Percentiles rank a stretch among this genome's conserved stretches.
These are phyloP conservation scores for Cadophora sp. DNA, from an alignment of 2,329 filamentous ascomycete genomes.

Conservation along the genomic window DNA sequence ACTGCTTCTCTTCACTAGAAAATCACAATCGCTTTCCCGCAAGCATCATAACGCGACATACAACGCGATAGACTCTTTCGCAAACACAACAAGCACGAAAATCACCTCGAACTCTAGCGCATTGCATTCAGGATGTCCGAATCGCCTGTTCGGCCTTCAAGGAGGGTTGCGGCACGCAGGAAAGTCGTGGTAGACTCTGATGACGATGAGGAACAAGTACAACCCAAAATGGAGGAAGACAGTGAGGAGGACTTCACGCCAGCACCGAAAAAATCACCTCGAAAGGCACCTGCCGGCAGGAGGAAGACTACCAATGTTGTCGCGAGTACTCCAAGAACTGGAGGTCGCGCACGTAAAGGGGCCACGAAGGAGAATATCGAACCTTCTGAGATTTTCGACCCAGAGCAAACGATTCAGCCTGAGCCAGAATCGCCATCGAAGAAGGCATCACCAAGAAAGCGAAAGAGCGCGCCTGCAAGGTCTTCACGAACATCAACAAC, in stretches of 20 bases:
- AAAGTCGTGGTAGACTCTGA: conserved; percentile 78
- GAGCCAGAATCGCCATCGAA: conserved; percentile 61
- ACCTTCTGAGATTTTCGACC: conserved; percentile 65
- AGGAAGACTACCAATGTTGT: conserved; percentile 50
- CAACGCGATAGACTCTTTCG: background rate
- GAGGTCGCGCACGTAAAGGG: conserved; percentile 50
- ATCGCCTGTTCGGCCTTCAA: conserved; percentile 60
- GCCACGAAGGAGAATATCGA: conserved; percentile 58
- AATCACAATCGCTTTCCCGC: background rate
- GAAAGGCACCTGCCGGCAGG: conserved; percentile 60
- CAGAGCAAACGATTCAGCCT: conserved; percentile 56
- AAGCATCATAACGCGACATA: background rate
- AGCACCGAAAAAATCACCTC: conserved; percentile 58
- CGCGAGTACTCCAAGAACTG: conserved; percentile 36
- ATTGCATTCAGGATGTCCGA: conserved; percentile 36
- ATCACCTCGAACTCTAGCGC: background rate
- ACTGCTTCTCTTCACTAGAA: no score
- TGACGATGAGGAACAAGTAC: conserved; percentile 75
- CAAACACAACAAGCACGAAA: background rate
- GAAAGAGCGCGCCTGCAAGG: conserved; percentile 62
- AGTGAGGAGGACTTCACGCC: conserved; percentile 82
- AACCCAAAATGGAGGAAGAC: conserved; percentile 65
- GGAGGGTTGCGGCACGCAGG: conserved; percentile 68
- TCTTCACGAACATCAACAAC: conserved; percentile 42
- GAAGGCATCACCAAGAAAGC: conserved; percentile 67